Evolutionary conservation across 441 rosid genomes (phyloP).

Genomic region (Gossypium trilobum): DNA sequence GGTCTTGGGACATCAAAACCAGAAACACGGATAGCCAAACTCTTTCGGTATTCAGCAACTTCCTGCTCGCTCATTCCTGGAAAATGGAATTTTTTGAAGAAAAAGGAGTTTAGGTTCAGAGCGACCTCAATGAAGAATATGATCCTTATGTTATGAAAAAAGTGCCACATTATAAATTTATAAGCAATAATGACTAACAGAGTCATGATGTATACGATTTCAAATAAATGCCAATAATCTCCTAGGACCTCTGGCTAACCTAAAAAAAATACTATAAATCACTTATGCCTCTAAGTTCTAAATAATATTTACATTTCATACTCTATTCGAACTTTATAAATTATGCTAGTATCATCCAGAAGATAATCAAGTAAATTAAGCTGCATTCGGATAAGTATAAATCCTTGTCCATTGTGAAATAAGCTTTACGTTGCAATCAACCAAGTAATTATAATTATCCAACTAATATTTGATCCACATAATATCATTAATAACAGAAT

Average conservation of each 20-base stretch:
- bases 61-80: not conserved
- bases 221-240: not conserved
- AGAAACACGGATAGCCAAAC: not conserved
- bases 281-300: not conserved
- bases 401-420: too few species aligned
- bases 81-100: not conserved
- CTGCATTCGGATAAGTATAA: not conserved
- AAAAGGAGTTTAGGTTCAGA: not conserved
- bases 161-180: not conserved
- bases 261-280: not conserved
- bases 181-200: not conserved
- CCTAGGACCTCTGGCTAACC: not conserved
- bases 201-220: not conserved
- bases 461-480: not conserved
- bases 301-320: not conserved
- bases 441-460: not conserved
- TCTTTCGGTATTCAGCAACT: not conserved
- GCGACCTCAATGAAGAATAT: not conserved
- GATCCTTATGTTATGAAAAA: not conserved
- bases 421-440: too few species aligned
- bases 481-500: not conserved
- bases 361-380: not conserved
- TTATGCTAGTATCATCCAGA: not conserved
- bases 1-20: constrained; percentile 5
- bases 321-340: not conserved